Base-by-base conservation (phyloP, 345 rosid genomes). In the Gossypium sturtianum region DNA sequence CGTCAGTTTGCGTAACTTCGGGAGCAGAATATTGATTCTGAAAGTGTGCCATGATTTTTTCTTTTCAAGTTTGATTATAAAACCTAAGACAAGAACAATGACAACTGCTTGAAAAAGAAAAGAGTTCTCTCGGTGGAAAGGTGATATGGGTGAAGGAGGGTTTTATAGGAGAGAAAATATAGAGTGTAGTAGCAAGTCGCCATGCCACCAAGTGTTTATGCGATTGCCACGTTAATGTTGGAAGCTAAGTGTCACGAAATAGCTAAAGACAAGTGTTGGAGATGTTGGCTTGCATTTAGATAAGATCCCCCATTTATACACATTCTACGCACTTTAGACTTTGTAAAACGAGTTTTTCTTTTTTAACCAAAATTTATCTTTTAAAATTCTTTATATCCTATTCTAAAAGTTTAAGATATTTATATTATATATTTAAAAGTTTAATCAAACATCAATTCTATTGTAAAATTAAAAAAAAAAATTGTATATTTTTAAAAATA, bases 1-100 rank as follows among this genome's bases (percentile, higher is more conserved):
- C 83, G 68, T 86, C 89, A 0, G 84, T 83, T 0, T 76, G 77
- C 34, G 82, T 72, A 59, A 74, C 76, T 75, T 72, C 76, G 20
- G 48, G 17, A 44, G 58, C n/a, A 23, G 85, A 85, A 47, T 77
- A 73, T 53, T 75, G 74, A 62, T 74, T 66, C 70, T 79, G 81
- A 73, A 78, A 78, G 64, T 79, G 74, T 47, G 79, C 65, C 63
- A 76, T 59, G 2, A 25, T 78, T 54, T 9, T 10, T 9, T 57
- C 41, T 19, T 57, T 38, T 58, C 7, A 43, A 43, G 10, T 10
- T 43, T 62, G 67, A 23, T 3, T 49, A 38, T 17, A 25, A 34
- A 34, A 17, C 48, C 17, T 4, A 1, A 19, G 12, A 19, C 63
- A 20, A 56, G 70, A 66, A 66, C 53, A 44, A 22, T 44, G 52